Evolutionary conservation across 345 rosid genomes (phyloP), one percentile per base, ranked within the genome.

Genomic region (Rhizophora mangle): DNA sequence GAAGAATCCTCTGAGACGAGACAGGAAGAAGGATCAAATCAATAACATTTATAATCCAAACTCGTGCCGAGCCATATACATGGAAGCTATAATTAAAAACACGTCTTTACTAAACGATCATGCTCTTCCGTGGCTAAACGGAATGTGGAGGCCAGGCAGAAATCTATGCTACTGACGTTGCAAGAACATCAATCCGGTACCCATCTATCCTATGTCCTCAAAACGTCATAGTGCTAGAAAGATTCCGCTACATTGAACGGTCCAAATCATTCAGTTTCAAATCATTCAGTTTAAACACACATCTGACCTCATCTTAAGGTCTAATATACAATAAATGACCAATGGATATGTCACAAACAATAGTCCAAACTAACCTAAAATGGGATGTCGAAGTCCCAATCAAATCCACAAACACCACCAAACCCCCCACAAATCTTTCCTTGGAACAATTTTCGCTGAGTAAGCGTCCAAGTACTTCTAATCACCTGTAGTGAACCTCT

Each of bases 401-500:
- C 60, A 32, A 43, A 64, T 36, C 64, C 5, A 59, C 63, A 66
- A 71, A 53, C 61, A 60, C 29, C 68, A 16, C 16, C 37, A 21
- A 47, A 30, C 6, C 11, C 39, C 13, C 26, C 9, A 34, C n/a
- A 43, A 24, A 47, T 34, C 47, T 29, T 31, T 9, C 3, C 29
- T 56, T 24, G 9, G 4, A 34, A 16, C n/a, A 18, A 26, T 6
- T 22, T 60, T 52, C 26, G 68, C 43, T 15, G 32, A 6, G 0
- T 26, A 24, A 62, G 1, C 31, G 18, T 22, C 13, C 0, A 8
- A 19, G 26, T 32, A 15, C 32, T 18, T 31, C 13, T 34, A 31
- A 46, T 81, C 77, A 77, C 62, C 78, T 68, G 47, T 63, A 69
- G 63, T 75, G 80, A 29, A 77, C 76, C 76, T 88, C 88, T 0